These are phyloP conservation scores for Vicia villosa DNA, from an alignment of 306 rosid species.

Conservation along the genomic window DNA sequence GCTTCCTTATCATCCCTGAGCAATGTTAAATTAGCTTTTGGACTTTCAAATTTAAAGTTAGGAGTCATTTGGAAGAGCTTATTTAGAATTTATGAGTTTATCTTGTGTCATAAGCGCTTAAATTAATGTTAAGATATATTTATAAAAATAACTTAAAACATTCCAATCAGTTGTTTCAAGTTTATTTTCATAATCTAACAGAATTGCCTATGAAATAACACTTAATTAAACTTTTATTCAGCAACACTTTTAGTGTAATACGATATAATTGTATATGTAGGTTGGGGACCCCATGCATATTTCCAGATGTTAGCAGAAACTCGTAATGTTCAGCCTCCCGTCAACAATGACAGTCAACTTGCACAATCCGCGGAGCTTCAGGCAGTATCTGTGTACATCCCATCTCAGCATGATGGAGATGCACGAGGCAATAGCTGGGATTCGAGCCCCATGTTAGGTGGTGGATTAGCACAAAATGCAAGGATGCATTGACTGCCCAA, in stretches of 20 bases:
- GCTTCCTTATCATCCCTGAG: slow-evolving; percentile 9
- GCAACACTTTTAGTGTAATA: neutral
- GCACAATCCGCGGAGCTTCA: slow-evolving; percentile 53
- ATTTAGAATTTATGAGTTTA: neutral
- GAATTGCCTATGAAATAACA: neutral
- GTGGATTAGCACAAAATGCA: slow-evolving; percentile 48
- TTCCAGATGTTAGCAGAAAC: slow-evolving; percentile 74
- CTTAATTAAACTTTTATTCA: neutral
- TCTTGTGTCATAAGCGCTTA: neutral
- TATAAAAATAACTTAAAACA: neutral
- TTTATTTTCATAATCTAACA: neutral
- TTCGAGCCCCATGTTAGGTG: slow-evolving; percentile 57
- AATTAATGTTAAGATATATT: neutral
- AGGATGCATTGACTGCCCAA: slow-evolving; percentile 47
- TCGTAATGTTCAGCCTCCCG: slow-evolving; percentile 40
- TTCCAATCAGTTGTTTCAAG: neutral
- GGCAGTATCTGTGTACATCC: slow-evolving; percentile 45
- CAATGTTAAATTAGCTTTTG: neutral
- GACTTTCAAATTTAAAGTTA: neutral
- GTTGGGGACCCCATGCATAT: slow-evolving; percentile 93
- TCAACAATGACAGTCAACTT: slow-evolving; percentile 35
- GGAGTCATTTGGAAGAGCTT: neutral
- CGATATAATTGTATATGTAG: slow-evolving; percentile 40
- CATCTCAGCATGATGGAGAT: slow-evolving; percentile 41
- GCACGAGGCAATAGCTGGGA: slow-evolving; percentile 43